Evolutionary conservation across 225 moss, liverwort and hornwort genomes (phyloP), one percentile per base, ranked within the genome.

Genomic region (Takakia lepidozioides): DNA sequence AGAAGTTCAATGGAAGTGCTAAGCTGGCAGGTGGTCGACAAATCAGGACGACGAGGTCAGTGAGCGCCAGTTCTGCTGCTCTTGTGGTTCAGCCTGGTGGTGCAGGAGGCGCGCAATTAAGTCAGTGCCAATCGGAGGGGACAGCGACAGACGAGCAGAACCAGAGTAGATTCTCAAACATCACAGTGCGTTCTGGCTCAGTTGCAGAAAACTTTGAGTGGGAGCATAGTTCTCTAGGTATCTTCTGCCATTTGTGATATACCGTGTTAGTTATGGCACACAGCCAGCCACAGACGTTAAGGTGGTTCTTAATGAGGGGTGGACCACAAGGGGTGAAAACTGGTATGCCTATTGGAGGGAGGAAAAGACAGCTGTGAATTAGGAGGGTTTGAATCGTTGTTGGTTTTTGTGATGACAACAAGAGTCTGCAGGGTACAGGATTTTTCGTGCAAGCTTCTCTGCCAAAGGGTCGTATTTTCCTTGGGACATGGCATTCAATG

Each of bases 161-260:
- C 76, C 76, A 76, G 56, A 76, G 76, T 67, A 71, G 76, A 50
- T 71, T 76, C 60, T 76, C 71, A 60, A 76, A 76, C 60, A 76
- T 76, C 67, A 76, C 76, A 76, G 76, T 76, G 76, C 76, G 71
- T 76, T 71, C 76, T 76, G 76, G 76, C 76, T 71, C 76, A 63
- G 76, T 67, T 67, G 55, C 76, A 67, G 71, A 71, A 64, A 67
- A 54, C 71, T 71, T 76, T 76, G 67, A 71, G 62, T 76, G 76
- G 67, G 76, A 66, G 59, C 76, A 60, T 76, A 76, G 76, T 76
- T 71, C 67, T 60, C 71, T 76, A 76, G 76, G 76, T 71, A 76
- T 76, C 67, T 68, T 60, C 71, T 76, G n/a, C 76, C 60, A 71
- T 76, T 76, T 71, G 71, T 66, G 66, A 56, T 24, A 25, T 55